Base-by-base conservation (phyloP, 805 yeast genomes). In the Yamadazyma scolyti region DNA sequence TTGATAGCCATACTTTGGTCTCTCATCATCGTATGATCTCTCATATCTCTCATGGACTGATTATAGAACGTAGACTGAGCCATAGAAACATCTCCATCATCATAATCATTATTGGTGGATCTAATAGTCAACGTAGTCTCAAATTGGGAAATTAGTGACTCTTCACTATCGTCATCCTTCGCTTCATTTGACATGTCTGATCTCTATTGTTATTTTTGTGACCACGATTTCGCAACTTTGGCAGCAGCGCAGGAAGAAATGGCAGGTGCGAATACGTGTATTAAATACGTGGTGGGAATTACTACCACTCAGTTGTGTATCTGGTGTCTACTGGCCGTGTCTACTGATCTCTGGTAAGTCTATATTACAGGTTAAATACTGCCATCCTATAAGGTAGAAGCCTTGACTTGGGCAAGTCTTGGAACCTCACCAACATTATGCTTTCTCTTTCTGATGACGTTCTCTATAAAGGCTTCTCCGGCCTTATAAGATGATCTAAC, bases 401-500 rank as follows among this genome's bases (percentile, higher is more conserved):
- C 26, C 28, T 33, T 25, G 10, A 44, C 50, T 31, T 48, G 50
- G 11, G 44, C 51, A 33, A 54, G 41, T 34, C 70, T 46, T 17
- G 65, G 63, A 18, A 56, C 37, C 34, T 65, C 70, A 5, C 71
- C 71, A 9, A 65, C 71, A 40, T 65, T 66, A 39, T 75, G 73
- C 50, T 65, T 67, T 58, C 93, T 77, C 61, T 84, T 82, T 50
- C 79, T 80, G 36, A 90, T 68, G 18, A 93, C 93, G 52, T 93
- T 93, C 58, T 93, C 97, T 49, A 93, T 89, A 50, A 88, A 93
- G 2, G 95, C 85, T 60, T 93, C 99, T 38, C 99, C 99, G 16
- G 99, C 99, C 60, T 93, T 93, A 63, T 93, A 93, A 2, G 95
- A 84, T 1, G 97, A 87, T 56, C 99, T 77, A 4, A 93, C 97